Evolutionary conservation across 2,329 filamentous ascomycete genomes (phyloP), one percentile per base, ranked within the genome.

Genomic region (Didymella exigua): DNA sequence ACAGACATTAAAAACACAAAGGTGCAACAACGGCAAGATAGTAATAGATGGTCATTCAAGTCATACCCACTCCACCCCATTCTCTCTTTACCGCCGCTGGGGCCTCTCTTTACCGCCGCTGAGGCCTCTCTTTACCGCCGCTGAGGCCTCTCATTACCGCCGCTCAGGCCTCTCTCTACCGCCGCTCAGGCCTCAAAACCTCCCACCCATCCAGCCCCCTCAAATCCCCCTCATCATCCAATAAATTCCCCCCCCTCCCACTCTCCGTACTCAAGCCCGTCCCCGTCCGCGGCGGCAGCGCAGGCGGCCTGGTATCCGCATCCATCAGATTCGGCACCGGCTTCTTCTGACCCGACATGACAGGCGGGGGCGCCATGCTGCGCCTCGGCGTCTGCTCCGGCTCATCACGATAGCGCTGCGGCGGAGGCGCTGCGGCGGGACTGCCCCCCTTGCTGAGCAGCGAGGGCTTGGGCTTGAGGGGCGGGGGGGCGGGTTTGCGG

Each of bases 181-280:
- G 50, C 10, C 41, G 26, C 5, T 36, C 52, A 7, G 74, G 74
- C 49, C 61, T 68, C 46, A 77, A 56, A 24, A 76, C 75, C 59
- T 76, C 75, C 75, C 75, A 77, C 31, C 71, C 72, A 56, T 52
- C 68, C 65, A 76, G 63, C 29, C 59, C 63, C 37, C 68, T 65
- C 61, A 75, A 61, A 47, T 69, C 70, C 21, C 59, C 60, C 43
- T 69, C 70, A 29, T 75, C 72, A 44, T 76, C 75, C 63, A 76
- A 55, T 52, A 76, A 47, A 54, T 56, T 71, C 63, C 68, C 29
- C 57, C 64, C 14, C 21, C 52, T 43, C 43, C 59, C 48, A 49
- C 69, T 68, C 9, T 47, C 54, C 2, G 21, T 23, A 48, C 62
- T 66, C 21, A 66, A 30, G 11, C 68, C 68, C 24, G 67, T 73